Evolutionary conservation across 805 yeast genomes (phyloP), one percentile per base, ranked within the genome.

Genomic region (Starmerella stellata): DNA sequence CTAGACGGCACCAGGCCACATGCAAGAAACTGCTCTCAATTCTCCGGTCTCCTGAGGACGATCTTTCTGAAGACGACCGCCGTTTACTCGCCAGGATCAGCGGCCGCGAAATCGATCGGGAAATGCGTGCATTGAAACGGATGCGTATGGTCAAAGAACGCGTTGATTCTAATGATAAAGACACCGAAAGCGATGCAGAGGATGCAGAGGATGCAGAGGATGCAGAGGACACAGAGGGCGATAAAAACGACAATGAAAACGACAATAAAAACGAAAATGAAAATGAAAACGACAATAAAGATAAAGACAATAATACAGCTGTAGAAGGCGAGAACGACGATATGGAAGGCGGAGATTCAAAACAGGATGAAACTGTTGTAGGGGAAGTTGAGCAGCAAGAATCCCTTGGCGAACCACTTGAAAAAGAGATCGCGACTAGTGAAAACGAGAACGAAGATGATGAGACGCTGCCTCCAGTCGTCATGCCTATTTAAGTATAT

Each of bases 1-100:
- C 42, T 5, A 30, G 42, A 3, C 17, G 43, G 21, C 43, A 40
- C 23, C 43, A 40, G 15, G 29, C 34, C 3, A 40, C 36, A 13
- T 40, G 43, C 18, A 33, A 37, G 20, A 14, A 33, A 16, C 30
- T 40, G 9, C 20, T 27, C 19, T 25, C 7, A 28, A 18, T n/a
- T 15, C 9, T 20, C 16, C 20, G 24, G 9, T 15, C 19, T 5
- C 8, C 5, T 4, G 21, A 16, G 13, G 5, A 28, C 20, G 24
- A 7, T 11, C 21, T 21, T 9, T 8, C 29, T 14, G 16, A 5
- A 14, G 29, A 23, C 7, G 21, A n/a, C 30, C 15, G 18, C 5
- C 3, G 17, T 16, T 11, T 24, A 5, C 33, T 21, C 30, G 15
- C 23, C n/a, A 5, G 32, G 11, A 16, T 13, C 8, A 35, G 31